Evolutionary conservation across 371 early-diverging fungal species (phyloP), one percentile per base, ranked within the genome.

Genomic region (Furculomyces boomerangus): DNA sequence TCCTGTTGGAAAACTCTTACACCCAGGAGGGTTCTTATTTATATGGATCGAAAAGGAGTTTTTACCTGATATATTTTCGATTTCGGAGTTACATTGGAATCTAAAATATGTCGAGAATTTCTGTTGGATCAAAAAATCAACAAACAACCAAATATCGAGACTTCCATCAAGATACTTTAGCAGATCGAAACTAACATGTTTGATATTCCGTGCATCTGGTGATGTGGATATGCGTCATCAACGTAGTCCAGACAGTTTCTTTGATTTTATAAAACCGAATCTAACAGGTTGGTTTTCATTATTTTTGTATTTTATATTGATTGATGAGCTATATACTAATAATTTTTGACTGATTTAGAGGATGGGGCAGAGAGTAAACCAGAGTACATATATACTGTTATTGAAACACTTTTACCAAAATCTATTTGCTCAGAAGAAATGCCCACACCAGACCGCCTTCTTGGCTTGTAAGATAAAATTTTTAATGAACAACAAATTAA

Each of bases 21-120:
- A 87, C 1, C 71, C 79, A 1, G 69, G 73, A 27, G 92, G 90
- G 1, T 92, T 91, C 58, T 67, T 93, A 24, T 89, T 93, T 62
- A 81, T 91, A 22, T 93, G 92, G 92, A 65, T 80, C 31, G 89
- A 89, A 59, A 93, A 91, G 62, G 89, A 87, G 62, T 77, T 82
- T 62, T 63, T 88, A 18, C 87, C 86, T n/a, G 74, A 76, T 39
- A 73, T 90, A 43, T 77, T 90, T 30, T 66, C 61, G 35, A 66
- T 86, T 30, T 78, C 80, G 22, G 76, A 81, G 30, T 35, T 39
- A 30, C 60, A 55, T 27, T 90, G 93, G 91, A 81, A 81, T n/a
- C 85, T 90, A 64, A 83, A 84, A 55, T 93, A 93, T 57, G 90
- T 91, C 1, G 93, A 93, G 62, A 93, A 91, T 72, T 85, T 90